Conservation (phyloP, 1,284 basidiomycete genomes). For the Dichomitus squalens region DNA sequence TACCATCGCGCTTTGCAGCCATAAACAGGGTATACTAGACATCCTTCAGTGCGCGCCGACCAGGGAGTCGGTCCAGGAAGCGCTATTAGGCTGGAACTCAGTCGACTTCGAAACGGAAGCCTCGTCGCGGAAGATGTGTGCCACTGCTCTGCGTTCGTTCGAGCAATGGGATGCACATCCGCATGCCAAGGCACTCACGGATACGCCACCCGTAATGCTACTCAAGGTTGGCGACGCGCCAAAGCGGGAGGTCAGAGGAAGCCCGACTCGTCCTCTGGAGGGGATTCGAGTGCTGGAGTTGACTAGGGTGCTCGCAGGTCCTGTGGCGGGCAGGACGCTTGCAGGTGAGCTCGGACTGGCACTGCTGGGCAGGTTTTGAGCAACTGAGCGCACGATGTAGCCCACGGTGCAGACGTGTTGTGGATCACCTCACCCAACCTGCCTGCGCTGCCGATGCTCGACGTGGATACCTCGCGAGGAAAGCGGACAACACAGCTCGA, state of each 20-base stretch:
- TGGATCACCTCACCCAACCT: slow-evolving; percentile 58
- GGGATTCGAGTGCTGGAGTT: slow-evolving; percentile 60
- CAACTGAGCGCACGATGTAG: slow-evolving; percentile 30
- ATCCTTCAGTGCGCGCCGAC: slow-evolving; percentile 44
- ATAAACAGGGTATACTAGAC: slow-evolving; percentile 53
- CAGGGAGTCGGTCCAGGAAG: slow-evolving; percentile 41
- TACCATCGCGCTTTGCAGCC: slow-evolving; percentile 37
- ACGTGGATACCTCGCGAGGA: slow-evolving; percentile 65
- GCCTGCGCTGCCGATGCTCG: slow-evolving; percentile 55
- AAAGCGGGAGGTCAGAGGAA: slow-evolving; percentile 28
- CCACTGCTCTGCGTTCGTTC: slow-evolving; percentile 53
- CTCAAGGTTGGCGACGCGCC: slow-evolving; percentile 53
- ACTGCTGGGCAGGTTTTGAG: background rate
- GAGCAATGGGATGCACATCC: slow-evolving; percentile 53
- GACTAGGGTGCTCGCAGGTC: slow-evolving; percentile 61
- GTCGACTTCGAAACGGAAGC: slow-evolving; percentile 55
- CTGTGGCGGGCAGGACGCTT: slow-evolving; percentile 55
- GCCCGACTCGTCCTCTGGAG: slow-evolving; percentile 40
- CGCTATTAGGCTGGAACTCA: slow-evolving; percentile 48
- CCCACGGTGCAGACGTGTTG: slow-evolving; percentile 64
- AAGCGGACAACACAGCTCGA: slow-evolving; percentile 69
- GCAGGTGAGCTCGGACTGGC: slow-evolving; percentile 42
- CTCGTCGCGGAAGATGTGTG: slow-evolving; percentile 50
- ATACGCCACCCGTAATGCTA: slow-evolving; percentile 46
- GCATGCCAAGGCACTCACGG: slow-evolving; percentile 45